Conservation (phyloP, 2,329 filamentous ascomycete species). For the Aspergillus felis region DNA sequence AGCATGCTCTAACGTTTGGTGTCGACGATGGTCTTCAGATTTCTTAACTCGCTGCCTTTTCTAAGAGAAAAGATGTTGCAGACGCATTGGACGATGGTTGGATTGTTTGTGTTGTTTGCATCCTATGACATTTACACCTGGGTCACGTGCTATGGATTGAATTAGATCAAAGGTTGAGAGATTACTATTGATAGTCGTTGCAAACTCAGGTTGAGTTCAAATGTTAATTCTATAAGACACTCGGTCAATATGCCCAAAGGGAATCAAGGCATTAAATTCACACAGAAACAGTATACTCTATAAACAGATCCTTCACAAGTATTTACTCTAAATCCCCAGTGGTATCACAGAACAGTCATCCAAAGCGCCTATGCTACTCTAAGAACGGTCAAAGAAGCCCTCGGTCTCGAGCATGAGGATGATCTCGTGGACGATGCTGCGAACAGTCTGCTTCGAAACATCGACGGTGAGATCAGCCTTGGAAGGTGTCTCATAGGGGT, state of each 20-base stretch:
- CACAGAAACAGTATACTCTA: constrained; percentile 17
- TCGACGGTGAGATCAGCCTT: constrained; percentile 85
- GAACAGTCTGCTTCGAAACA: constrained; percentile 77
- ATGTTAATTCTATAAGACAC: no score
- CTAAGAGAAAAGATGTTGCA: neutral
- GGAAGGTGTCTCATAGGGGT: constrained; percentile 83
- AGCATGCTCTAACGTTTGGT: constrained; percentile 25
- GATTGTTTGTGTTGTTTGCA: constrained; percentile 16
- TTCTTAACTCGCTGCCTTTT: no score
- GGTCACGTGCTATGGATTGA: neutral
- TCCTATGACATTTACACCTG: neutral
- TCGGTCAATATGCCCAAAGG: neutral
- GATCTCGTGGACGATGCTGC: constrained; percentile 95
- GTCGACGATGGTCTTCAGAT: neutral
- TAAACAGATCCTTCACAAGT: constrained; percentile 9
- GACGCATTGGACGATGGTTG: constrained; percentile 1
- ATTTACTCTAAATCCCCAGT: constrained; percentile 8
- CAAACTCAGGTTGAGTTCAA: no score
- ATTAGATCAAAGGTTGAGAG: no score
- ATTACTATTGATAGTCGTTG: no score
- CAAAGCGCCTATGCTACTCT: constrained; percentile 14
- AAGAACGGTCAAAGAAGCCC: constrained; percentile 71
- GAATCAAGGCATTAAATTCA: constrained; percentile 12
- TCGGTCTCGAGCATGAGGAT: constrained; percentile 85
- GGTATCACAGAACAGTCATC: constrained; percentile 10